These are phyloP conservation scores for Globisporangium paddicum DNA, from an alignment of 352 stramenopile genomes.

Conservation along the genomic window DNA sequence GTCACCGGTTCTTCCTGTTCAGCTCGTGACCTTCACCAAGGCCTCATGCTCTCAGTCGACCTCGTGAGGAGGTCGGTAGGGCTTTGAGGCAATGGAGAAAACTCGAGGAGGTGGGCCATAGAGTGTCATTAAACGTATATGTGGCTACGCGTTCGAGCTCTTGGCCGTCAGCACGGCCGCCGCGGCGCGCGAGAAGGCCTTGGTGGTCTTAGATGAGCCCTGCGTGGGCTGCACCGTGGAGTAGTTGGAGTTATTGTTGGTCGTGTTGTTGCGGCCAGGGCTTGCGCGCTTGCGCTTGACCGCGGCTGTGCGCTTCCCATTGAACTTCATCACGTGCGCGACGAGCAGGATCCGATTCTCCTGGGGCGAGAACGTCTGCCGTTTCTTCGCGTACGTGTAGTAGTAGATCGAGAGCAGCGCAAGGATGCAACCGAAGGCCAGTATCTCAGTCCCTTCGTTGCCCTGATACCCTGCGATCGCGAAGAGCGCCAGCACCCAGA, in stretches of 20 bases:
- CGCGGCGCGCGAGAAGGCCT: neutral
- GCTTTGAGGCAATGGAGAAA: too few relatives aligned
- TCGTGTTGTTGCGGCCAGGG: neutral
- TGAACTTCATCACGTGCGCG: slow-evolving; percentile 24
- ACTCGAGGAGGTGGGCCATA: too few relatives aligned
- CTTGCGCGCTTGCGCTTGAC: neutral
- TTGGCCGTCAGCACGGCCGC: neutral
- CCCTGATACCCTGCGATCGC: slow-evolving; percentile 12
- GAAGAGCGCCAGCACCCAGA: slow-evolving; percentile 11
- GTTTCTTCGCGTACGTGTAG: slow-evolving; percentile 11
- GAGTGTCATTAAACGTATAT: too few relatives aligned
- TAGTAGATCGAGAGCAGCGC: slow-evolving; percentile 8
- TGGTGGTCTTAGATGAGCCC: neutral
- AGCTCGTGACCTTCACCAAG: too few relatives aligned
- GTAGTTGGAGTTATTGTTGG: neutral
- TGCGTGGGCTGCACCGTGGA: neutral
- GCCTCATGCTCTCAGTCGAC: too few relatives aligned
- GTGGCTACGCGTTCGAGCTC: neutral
- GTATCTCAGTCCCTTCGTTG: slow-evolving; percentile 6
- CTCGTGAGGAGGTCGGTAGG: too few relatives aligned
- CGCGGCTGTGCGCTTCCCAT: neutral
- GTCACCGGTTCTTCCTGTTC: too few relatives aligned
- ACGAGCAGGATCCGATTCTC: slow-evolving; percentile 24
- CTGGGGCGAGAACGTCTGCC: slow-evolving; percentile 18
- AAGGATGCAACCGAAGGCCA: slow-evolving; percentile 1